Conservation (phyloP, 176 grass and related monocot genomes). For the Echinochloa phyllopogon region DNA sequence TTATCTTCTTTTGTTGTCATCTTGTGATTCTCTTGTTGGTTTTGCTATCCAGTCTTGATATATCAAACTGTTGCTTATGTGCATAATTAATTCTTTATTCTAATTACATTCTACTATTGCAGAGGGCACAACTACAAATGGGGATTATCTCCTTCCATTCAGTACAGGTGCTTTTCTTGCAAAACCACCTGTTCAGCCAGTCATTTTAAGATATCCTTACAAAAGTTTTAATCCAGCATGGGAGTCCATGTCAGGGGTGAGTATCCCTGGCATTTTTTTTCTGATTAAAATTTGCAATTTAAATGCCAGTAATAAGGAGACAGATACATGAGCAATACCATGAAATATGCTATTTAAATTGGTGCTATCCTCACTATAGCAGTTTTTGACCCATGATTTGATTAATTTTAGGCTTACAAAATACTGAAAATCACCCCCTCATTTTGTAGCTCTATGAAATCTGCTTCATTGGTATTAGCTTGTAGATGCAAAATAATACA, state of each 20-base stretch:
- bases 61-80: neutral
- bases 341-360: neutral
- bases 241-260: conserved; percentile 94
- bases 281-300: neutral
- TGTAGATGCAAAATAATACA: neutral
- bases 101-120: neutral
- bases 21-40: conserved; percentile 4
- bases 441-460: neutral
- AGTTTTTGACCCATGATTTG: neutral
- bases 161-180: conserved; percentile 94
- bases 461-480: neutral
- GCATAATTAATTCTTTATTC: neutral
- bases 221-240: conserved; percentile 92
- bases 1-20: conserved; percentile 4
- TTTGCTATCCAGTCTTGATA: conserved; percentile 14
- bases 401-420: neutral
- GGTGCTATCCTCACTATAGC: neutral
- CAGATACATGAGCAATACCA: neutral
- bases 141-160: conserved; percentile 93
- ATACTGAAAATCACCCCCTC: neutral
- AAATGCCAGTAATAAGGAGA: neutral
- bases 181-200: conserved; percentile 68
- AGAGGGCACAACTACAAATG: conserved; percentile 99
- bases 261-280: conserved; percentile 9
- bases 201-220: conserved; percentile 95